Conservation (phyloP, 2,329 filamentous ascomycete genomes). For the Trichoderma sp. region DNA sequence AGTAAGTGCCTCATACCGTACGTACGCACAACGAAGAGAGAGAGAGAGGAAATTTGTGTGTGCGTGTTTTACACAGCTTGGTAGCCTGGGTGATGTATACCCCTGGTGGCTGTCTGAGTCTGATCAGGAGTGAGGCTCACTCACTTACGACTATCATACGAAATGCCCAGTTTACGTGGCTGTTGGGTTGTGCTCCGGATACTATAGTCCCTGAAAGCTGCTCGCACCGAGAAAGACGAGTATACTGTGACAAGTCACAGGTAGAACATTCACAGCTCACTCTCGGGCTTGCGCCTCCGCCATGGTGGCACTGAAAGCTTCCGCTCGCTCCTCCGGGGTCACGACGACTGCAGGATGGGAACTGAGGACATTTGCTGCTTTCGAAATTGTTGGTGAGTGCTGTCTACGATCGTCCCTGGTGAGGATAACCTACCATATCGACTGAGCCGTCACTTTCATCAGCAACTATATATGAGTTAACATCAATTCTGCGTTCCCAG, state of each 20-base stretch:
- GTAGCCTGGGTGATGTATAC: neutral
- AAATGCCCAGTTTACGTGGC: too few species aligned
- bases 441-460: neutral
- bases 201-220: too few species aligned
- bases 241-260: neutral
- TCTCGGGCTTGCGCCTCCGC: neutral
- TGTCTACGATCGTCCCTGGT: neutral
- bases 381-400: constrained; percentile 13
- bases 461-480: neutral
- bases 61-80: neutral
- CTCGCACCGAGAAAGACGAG: neutral
- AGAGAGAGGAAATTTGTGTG: too few species aligned
- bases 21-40: neutral
- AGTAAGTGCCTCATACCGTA: neutral
- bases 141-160: too few species aligned
- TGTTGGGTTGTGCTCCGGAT: too few species aligned
- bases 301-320: neutral
- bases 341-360: neutral
- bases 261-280: neutral
- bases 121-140: neutral
- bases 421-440: neutral
- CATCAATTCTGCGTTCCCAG: neutral
- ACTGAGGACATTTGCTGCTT: constrained; percentile 4
- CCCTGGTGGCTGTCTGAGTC: neutral
- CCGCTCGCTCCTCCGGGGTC: neutral